These are phyloP conservation scores for Tolypocladium pustulatum DNA, from an alignment of 2,329 filamentous ascomycete genomes.

Conservation along the genomic window DNA sequence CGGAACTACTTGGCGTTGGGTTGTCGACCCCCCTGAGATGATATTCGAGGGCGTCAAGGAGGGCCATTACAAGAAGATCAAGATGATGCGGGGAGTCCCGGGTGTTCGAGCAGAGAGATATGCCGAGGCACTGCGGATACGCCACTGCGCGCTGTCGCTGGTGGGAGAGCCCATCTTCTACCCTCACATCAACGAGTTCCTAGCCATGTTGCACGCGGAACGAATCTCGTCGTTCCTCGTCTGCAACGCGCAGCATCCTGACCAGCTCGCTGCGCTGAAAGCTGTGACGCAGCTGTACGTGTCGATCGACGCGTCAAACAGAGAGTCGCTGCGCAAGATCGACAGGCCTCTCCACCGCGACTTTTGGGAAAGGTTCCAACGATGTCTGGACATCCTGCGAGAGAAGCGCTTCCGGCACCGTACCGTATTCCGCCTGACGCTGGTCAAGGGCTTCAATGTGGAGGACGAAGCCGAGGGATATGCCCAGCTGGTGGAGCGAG, in stretches of 20 bases:
- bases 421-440: constrained; percentile 87
- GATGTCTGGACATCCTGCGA: constrained; percentile 80
- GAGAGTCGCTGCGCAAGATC: constrained; percentile 76
- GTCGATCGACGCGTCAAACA: constrained; percentile 88
- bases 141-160: constrained; percentile 83
- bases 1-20: constrained; percentile 93
- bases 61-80: constrained; percentile 94
- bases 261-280: constrained; percentile 70
- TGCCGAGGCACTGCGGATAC: constrained; percentile 82
- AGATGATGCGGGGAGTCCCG: constrained; percentile 89
- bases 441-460: constrained; percentile 97
- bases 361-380: constrained; percentile 93
- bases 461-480: constrained; percentile 90
- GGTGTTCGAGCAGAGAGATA: constrained; percentile 88
- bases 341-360: constrained; percentile 88
- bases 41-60: constrained; percentile 88
- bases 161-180: constrained; percentile 99
- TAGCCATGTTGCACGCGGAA: constrained; percentile 71
- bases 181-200: constrained; percentile 89
- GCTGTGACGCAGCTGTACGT: constrained; percentile 95
- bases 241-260: constrained; percentile 93
- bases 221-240: constrained; percentile 91
- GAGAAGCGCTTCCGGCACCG: constrained; percentile 76
- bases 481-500: constrained; percentile 75
- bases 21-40: constrained; percentile 79